Conservation (phyloP, 257 asterid species). For the Osmanthus fragrans region DNA sequence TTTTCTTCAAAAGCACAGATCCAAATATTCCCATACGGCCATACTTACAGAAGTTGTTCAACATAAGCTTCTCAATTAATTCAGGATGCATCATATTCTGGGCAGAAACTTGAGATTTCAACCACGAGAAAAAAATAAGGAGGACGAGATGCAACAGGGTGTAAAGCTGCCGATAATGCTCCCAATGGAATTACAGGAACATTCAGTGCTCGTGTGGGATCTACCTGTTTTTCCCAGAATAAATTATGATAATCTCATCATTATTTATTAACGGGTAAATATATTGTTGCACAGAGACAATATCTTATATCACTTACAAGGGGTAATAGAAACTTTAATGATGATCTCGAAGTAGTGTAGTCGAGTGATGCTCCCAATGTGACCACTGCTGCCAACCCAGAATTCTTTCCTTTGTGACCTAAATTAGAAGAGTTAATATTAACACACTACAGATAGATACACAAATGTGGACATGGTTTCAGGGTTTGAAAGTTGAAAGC, state of each 20-base stretch:
- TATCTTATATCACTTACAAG: constrained; percentile 57
- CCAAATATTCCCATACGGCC: background rate
- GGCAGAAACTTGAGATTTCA: constrained; percentile 85
- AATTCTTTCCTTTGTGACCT: constrained; percentile 72
- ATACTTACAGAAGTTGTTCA: constrained; percentile 82
- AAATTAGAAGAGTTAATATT: constrained; percentile 12
- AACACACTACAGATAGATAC: background rate
- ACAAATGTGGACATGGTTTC: background rate
- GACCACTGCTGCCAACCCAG: constrained; percentile 79
- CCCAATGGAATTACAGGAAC: constrained; percentile 96
- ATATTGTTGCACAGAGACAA: constrained; percentile 2
- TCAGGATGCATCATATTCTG: constrained; percentile 98
- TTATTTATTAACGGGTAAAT: constrained; percentile 6
- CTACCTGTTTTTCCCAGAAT: constrained; percentile 57
- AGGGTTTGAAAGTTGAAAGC: background rate
- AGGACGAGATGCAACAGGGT: constrained; percentile 58
- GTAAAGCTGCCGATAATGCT: constrained; percentile 40
- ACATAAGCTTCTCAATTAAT: constrained; percentile 76
- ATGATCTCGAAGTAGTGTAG: constrained; percentile 78
- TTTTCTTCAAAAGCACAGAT: no score
- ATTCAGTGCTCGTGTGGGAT: constrained; percentile 89
- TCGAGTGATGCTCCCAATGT: constrained; percentile 95
- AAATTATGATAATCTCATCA: background rate
- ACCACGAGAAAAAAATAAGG: constrained; percentile 70
- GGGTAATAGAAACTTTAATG: constrained; percentile 75